Evolutionary conservation across 106 monocot species (phyloP).

Genomic region (Acanthochlamys bracteata): DNA sequence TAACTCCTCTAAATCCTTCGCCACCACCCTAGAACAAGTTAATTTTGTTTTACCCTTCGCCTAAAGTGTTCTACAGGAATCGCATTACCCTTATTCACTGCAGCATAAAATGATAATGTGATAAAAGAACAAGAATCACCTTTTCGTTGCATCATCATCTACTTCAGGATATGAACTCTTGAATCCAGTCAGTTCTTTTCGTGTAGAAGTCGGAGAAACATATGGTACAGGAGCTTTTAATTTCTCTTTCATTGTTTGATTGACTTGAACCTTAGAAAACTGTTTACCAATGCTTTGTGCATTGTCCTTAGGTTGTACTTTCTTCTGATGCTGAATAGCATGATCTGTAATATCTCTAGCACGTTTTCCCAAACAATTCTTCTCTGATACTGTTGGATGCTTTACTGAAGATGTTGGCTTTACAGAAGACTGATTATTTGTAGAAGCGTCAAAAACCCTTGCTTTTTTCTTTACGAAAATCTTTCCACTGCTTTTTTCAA

Average conservation of each 20-base stretch:
- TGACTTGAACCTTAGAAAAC: background rate
- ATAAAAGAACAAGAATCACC: constrained; percentile 8
- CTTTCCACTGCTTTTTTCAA: background rate
- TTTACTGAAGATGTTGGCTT: constrained; percentile 1
- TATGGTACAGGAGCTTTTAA: background rate
- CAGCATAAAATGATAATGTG: too few species aligned
- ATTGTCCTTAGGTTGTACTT: constrained; percentile 3
- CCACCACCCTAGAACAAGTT: too few species aligned
- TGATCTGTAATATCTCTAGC: background rate
- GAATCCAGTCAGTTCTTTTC: background rate
- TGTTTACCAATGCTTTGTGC: background rate
- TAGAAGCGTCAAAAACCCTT: background rate
- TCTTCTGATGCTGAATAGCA: background rate
- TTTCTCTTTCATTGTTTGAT: constrained; percentile 2
- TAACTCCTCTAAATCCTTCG: too few species aligned
- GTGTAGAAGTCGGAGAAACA: background rate
- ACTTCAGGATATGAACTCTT: background rate
- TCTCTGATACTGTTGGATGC: background rate
- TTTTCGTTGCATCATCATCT: constrained; percentile 12
- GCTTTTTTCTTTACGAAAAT: constrained; percentile 11
- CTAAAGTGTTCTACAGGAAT: too few species aligned
- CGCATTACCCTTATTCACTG: too few species aligned
- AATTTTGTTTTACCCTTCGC: too few species aligned
- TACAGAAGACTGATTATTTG: background rate
- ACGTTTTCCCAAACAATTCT: background rate